Conservation (phyloP, 2,329 filamentous ascomycete genomes). For the Leptographium radiaticola region DNA sequence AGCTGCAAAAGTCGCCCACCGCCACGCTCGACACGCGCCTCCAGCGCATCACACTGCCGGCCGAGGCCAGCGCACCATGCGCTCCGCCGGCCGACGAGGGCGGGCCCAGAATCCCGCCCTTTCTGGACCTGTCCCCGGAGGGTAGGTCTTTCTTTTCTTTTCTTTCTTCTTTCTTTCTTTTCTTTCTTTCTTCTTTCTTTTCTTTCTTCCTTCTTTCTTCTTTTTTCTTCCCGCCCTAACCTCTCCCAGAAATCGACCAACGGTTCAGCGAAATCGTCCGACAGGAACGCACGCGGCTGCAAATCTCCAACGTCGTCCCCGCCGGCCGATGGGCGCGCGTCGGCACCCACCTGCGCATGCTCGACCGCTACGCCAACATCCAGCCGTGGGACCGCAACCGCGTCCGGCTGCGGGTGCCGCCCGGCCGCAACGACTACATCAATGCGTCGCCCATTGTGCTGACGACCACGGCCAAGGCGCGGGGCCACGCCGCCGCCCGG, state of each 20-base stretch:
- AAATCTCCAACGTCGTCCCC: slow-evolving; percentile 25
- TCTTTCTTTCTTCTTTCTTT: neutral
- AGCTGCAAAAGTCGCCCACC: too few relatives aligned
- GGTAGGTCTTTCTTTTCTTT: slow-evolving; percentile 30
- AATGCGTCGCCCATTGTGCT: slow-evolving; percentile 65
- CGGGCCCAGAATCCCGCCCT: slow-evolving; percentile 17
- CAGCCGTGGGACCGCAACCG: slow-evolving; percentile 82
- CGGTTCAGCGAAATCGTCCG: slow-evolving; percentile 41
- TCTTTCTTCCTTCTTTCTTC: slow-evolving; percentile 2
- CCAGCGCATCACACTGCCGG: slow-evolving; percentile 4
- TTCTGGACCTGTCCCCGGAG: slow-evolving; percentile 16
- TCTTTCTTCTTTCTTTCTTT: slow-evolving; percentile 5
- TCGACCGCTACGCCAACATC: slow-evolving; percentile 84
- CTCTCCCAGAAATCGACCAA: slow-evolving; percentile 28
- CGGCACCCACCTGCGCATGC: slow-evolving; percentile 37
- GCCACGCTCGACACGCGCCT: neutral
- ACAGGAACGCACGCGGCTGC: slow-evolving; percentile 36
- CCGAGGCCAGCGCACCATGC: neutral
- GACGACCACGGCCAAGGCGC: slow-evolving; percentile 20
- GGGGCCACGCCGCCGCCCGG: slow-evolving; percentile 10
- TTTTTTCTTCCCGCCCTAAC: too few relatives aligned
- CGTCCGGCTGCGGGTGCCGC: slow-evolving; percentile 64
- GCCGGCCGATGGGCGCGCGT: slow-evolving; percentile 36
- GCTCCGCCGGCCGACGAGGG: neutral
- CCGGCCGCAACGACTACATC: slow-evolving; percentile 63